Conservation (phyloP, 805 yeast species). For the Hanseniaspora lachancei region DNA sequence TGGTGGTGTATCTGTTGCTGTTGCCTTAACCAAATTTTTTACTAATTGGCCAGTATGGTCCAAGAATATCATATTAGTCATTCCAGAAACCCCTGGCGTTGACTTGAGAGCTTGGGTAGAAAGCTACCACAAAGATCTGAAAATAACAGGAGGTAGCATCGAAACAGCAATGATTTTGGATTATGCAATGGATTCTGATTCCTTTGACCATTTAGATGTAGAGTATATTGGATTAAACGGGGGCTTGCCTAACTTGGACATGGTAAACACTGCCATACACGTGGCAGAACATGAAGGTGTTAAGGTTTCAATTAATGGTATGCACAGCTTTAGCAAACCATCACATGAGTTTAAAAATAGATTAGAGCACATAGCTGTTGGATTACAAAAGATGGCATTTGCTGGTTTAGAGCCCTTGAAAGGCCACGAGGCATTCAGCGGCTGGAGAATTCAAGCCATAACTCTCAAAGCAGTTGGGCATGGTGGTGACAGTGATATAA, state of each 20-base stretch:
- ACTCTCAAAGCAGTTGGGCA: conserved; percentile 60
- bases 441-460: conserved; percentile 89
- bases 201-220: conserved; percentile 61
- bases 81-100: conserved; percentile 56
- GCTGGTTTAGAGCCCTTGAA: conserved; percentile 51
- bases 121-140: conserved; percentile 76
- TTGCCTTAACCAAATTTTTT: conserved; percentile 68
- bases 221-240: conserved; percentile 85
- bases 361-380: conserved; percentile 43
- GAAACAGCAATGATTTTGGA: conserved; percentile 84
- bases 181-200: conserved; percentile 51
- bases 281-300: conserved; percentile 67
- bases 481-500: conserved; percentile 56
- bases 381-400: conserved; percentile 54
- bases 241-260: conserved; percentile 85
- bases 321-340: conserved; percentile 31
- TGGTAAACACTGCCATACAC: conserved; percentile 67
- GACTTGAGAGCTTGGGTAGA: conserved; percentile 82
- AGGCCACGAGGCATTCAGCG: conserved; percentile 86
- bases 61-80: conserved; percentile 76
- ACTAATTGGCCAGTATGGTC: conserved; percentile 88
- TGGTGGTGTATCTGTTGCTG: conserved; percentile 65
- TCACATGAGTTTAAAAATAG: conserved; percentile 41
- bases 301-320: conserved; percentile 51
- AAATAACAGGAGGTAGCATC: conserved; percentile 82